These are phyloP conservation scores for Fraxinus velutina DNA, from an alignment of 305 asterid genomes.

Conservation along the genomic window DNA sequence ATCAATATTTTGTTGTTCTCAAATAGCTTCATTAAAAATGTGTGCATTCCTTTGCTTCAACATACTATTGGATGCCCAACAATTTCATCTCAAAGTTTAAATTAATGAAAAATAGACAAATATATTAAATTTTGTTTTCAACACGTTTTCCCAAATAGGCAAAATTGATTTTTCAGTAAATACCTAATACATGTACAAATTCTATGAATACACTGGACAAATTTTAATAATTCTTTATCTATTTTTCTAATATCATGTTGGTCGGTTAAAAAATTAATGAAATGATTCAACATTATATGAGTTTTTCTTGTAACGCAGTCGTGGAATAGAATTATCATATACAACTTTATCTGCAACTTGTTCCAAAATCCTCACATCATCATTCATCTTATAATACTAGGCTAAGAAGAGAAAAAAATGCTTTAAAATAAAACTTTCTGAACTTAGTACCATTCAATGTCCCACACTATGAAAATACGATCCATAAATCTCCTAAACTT, in stretches of 20 bases:
- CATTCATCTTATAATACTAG: conserved; percentile 9
- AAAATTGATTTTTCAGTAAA: neutral
- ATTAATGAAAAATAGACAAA: too few relatives aligned
- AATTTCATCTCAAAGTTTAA: neutral
- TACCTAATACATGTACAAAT: neutral
- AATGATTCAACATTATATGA: too few relatives aligned
- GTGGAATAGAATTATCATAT: neutral
- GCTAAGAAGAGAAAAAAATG: neutral
- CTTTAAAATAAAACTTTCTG: neutral
- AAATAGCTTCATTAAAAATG: neutral
- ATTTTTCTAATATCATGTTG: neutral
- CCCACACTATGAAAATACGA: conserved; percentile 4
- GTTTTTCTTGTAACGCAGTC: neutral
- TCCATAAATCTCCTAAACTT: neutral
- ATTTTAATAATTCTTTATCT: neutral
- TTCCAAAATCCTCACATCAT: conserved; percentile 27
- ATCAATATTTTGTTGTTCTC: neutral
- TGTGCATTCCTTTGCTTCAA: neutral
- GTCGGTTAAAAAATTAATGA: neutral
- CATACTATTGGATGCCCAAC: neutral
- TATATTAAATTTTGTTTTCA: too few relatives aligned
- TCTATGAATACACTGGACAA: neutral
- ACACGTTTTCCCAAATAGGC: neutral
- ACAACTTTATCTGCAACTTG: conserved; percentile 25
- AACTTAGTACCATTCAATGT: conserved; percentile 7